Conservation (phyloP, 371 early-diverging fungal genomes). For the Amoeboaphelidium protococcarum region DNA sequence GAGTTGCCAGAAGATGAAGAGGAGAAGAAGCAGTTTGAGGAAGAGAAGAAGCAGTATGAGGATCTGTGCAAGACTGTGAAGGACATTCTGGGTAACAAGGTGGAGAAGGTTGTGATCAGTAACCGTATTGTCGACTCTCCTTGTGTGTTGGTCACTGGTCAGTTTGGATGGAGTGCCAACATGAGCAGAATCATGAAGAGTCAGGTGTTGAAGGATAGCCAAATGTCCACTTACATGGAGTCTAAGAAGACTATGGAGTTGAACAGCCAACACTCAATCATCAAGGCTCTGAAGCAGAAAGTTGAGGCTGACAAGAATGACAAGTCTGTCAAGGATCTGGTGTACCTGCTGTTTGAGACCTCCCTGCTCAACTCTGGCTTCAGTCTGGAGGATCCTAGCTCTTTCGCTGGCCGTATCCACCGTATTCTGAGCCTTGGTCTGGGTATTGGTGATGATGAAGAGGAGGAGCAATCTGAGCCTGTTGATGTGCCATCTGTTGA, state of each 20-base stretch:
- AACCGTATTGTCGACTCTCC: slow-evolving; percentile 42
- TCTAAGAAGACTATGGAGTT: slow-evolving; percentile 58
- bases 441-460: no score
- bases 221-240: slow-evolving; percentile 25
- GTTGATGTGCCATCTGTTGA: no score
- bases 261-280: slow-evolving; percentile 47
- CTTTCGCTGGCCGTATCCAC: slow-evolving; percentile 25
- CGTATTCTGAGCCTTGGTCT: slow-evolving; percentile 1
- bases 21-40: slow-evolving; percentile 17
- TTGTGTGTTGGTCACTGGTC: slow-evolving; percentile 36
- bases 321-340: slow-evolving; percentile 16
- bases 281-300: slow-evolving; percentile 17
- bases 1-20: slow-evolving; percentile 28
- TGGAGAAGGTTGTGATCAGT: slow-evolving; percentile 32
- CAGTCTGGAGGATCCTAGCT: slow-evolving; percentile 22
- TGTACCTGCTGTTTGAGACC: slow-evolving; percentile 40
- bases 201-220: slow-evolving; percentile 23
- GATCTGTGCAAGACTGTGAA: slow-evolving; percentile 38
- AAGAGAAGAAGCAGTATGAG: slow-evolving; percentile 17
- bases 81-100: slow-evolving; percentile 24
- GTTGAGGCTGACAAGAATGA: slow-evolving; percentile 8
- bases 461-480: no score
- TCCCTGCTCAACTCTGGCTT: slow-evolving; percentile 48
- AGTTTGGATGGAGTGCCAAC: slow-evolving; percentile 46
- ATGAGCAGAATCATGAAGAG: slow-evolving; percentile 59